These are phyloP conservation scores for Blastobotrys petasosporus DNA, from an alignment of 1,139 yeast genomes.

Conservation along the genomic window DNA sequence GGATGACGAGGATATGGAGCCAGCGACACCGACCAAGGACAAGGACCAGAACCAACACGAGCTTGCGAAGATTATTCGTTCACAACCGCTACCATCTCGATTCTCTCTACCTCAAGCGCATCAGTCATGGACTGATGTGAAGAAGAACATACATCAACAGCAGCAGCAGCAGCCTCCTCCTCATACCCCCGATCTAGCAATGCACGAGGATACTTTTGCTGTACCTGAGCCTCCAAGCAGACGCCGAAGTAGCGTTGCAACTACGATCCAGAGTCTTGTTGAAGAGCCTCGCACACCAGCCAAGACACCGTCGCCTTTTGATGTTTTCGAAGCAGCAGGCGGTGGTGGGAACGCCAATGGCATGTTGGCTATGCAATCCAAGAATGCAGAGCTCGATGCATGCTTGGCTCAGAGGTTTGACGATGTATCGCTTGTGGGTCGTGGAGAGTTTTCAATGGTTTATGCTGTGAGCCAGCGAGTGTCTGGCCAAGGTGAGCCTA, in stretches of 20 bases:
- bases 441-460: slow-evolving; percentile 86
- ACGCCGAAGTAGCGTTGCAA: not conserved
- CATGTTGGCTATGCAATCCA: not conserved
- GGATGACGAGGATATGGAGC: slow-evolving; percentile 13
- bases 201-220: not conserved
- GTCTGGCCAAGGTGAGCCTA: slow-evolving; percentile 12
- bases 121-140: not conserved
- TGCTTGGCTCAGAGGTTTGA: slow-evolving; percentile 61
- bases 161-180: not conserved
- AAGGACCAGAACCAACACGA: slow-evolving; percentile 14
- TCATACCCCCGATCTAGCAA: slow-evolving; percentile 1
- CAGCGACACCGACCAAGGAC: slow-evolving; percentile 23
- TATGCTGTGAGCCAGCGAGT: slow-evolving; percentile 45
- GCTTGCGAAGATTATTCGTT: not conserved
- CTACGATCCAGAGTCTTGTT: not conserved
- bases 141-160: not conserved
- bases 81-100: not conserved
- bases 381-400: slow-evolving; percentile 39
- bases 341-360: not conserved
- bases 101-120: not conserved
- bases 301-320: slow-evolving; percentile 25
- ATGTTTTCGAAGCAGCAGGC: slow-evolving; percentile 1
- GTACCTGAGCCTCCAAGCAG: slow-evolving; percentile 1
- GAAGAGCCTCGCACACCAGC: slow-evolving; percentile 24
- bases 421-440: slow-evolving; percentile 64